Evolutionary conservation across 768 basidiomycete species (phyloP), one percentile per base, ranked within the genome.

Genomic region (Russula griseocarnosa): DNA sequence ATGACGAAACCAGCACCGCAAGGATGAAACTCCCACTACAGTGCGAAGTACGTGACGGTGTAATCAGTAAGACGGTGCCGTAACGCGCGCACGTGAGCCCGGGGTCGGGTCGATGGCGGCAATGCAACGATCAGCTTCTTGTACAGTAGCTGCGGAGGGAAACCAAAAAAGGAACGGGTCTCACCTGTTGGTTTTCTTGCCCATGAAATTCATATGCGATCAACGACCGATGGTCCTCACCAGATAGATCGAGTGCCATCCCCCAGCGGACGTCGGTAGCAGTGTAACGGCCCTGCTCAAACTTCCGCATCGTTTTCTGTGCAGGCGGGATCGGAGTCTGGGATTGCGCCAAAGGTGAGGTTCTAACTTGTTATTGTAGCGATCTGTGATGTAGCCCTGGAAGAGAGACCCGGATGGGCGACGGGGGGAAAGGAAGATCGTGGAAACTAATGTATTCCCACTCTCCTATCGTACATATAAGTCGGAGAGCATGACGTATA

Each of bases 181-280:
- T 49, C 28, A 60, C 68, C 62, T 61, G 66, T 30, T 69, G 68
- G 20, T 69, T 69, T 36, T 69, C 68, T 57, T 54, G 58, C n/a
- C 66, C 68, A 46, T 69, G 68, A 28, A 54, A 46, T 11, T 47
- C 58, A 44, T 59, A 69, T 3, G 61, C 66, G 40, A 69, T 69
- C 26, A 51, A 42, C 14, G 68, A 64, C 36, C 53, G 50, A 26
- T 52, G 51, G 38, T 69, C 66, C 24, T 38, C 62, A 10, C 66
- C 52, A 13, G 66, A 67, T 14, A 69, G 62, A 36, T 69, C 68
- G 58, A 69, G 66, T 30, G 62, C 47, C 59, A 57, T 59, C 22
- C 66, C 66, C 66, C 66, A 69, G n/a, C 66, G 67, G 10, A 59
- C 60, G 22, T 69, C 68, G 40, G 66, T 64, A 34, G 46, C 54